Evolutionary conservation across 441 rosid genomes (phyloP), one percentile per base, ranked within the genome.

Genomic region (Flueggea neowawraea): DNA sequence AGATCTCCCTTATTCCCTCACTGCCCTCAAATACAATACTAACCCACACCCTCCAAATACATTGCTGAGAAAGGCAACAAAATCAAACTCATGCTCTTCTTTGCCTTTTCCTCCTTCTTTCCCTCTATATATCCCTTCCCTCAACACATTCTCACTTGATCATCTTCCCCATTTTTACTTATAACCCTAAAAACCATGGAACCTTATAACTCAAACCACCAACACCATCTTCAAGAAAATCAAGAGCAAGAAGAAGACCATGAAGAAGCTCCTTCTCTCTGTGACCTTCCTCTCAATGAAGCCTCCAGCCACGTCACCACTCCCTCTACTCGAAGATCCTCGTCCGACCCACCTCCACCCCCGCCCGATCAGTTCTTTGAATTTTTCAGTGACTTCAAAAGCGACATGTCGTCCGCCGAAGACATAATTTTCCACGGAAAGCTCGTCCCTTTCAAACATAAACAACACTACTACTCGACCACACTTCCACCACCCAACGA

Each of bases 361-460:
- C 50, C n/a, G 50, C 4, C 12, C 4, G 14, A 47, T 47, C 50
- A 47, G 14, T 58, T 82, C 57, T 92, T 92, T 52, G 96, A 88
- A 78, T 92, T 92, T 64, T 65, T 88, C 11, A 79, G 66, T 62
- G 68, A 73, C 59, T 52, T 79, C 55, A 66, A 67, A 65, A 57
- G 82, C 11, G 75, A 88, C 39, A 83, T 85, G 85, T 76, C 86
- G 51, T 82, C 96, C 0, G 96, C 98, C 10, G 97, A 92, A 55
- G 94, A 89, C 52, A 79, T 90, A 44, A 80, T 90, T 69, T 79
- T 84, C 65, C 71, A 80, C 59, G 98, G 97, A 10, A 88, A 85
- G 66, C 87, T 92, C 59, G 69, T 90, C 41, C 87, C 96, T 4
- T 75, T 81, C 60, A 78, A 67, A 13, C 62, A 73, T 31, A 78